Evolutionary conservation across 768 basidiomycete genomes (phyloP).

Genomic region (Podaxis sp.): DNA sequence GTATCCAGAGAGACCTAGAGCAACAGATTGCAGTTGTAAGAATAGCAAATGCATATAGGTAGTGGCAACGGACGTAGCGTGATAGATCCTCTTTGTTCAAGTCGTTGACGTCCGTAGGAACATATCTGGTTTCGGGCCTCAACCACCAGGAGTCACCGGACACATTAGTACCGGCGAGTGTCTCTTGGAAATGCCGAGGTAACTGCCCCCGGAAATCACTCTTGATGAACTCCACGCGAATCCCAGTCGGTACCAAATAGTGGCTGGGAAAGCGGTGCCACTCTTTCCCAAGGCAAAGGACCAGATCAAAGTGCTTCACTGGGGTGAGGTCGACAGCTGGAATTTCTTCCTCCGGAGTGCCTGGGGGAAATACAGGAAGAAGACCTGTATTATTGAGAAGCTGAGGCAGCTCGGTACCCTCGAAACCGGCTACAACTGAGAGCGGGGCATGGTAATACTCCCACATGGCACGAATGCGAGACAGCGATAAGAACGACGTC

Average conservation of each 20-base stretch:
- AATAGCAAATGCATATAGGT: constrained; percentile 10
- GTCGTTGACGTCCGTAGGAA: constrained; percentile 79
- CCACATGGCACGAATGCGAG: constrained; percentile 80
- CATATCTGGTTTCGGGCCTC: constrained; percentile 58
- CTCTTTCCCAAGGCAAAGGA: constrained; percentile 88
- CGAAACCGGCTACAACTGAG: constrained; percentile 65
- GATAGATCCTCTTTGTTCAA: constrained; percentile 76
- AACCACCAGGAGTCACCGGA: constrained; percentile 41
- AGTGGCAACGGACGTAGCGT: constrained; percentile 61
- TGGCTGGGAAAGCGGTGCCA: constrained; percentile 95
- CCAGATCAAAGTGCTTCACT: constrained; percentile 68
- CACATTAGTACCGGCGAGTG: neutral
- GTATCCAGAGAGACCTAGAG: constrained; percentile 62
- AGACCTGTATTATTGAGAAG: constrained; percentile 74
- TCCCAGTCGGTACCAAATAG: constrained; percentile 81
- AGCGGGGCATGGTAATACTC: constrained; percentile 92
- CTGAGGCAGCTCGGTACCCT: constrained; percentile 76
- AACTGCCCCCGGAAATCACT: constrained; percentile 89
- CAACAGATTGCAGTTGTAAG: neutral
- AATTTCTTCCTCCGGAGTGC: constrained; percentile 38
- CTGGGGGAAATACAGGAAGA: constrained; percentile 45
- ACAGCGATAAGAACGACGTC: constrained; percentile 69
- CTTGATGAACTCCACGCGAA: constrained; percentile 87
- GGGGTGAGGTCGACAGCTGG: constrained; percentile 65
- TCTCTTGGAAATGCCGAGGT: constrained; percentile 70